Evolutionary conservation across 1,139 yeast genomes (phyloP).

Genomic region (Diutina mesorugosa): DNA sequence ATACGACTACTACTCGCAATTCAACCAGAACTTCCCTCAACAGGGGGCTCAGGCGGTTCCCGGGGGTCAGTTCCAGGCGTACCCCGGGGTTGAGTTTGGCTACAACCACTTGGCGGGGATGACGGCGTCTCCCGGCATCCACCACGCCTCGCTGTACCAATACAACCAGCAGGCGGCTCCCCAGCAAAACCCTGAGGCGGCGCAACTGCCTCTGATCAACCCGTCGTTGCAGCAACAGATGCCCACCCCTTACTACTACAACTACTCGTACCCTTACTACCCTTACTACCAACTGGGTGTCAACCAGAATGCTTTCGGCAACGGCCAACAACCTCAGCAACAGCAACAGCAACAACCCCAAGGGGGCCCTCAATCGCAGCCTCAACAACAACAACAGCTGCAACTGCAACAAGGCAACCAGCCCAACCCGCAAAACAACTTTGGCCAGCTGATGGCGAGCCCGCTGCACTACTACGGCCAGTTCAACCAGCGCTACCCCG

Average conservation of each 20-base stretch:
- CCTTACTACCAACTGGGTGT: background rate
- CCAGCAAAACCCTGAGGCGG: background rate
- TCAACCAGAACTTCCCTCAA: slow-evolving; percentile 29
- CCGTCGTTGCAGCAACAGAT: slow-evolving; percentile 1
- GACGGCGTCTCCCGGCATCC: background rate
- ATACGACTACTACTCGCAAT: slow-evolving; percentile 23
- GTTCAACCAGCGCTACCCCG: slow-evolving; percentile 24
- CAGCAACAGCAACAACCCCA: background rate
- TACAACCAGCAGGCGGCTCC: background rate
- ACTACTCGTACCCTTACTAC: background rate
- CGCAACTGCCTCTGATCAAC: background rate
- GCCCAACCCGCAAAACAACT: background rate
- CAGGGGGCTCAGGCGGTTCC: slow-evolving; percentile 11
- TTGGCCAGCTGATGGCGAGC: background rate
- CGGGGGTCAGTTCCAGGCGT: background rate
- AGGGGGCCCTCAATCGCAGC: background rate
- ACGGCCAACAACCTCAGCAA: background rate
- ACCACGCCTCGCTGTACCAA: background rate
- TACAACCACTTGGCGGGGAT: slow-evolving; percentile 1
- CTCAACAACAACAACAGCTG: background rate
- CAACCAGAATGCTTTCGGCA: background rate
- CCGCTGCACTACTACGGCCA: slow-evolving; percentile 20
- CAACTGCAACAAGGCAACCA: background rate
- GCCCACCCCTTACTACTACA: slow-evolving; percentile 1
- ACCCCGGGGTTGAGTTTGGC: background rate